Conservation (phyloP, 106 monocot species). For the Allium sativum region DNA sequence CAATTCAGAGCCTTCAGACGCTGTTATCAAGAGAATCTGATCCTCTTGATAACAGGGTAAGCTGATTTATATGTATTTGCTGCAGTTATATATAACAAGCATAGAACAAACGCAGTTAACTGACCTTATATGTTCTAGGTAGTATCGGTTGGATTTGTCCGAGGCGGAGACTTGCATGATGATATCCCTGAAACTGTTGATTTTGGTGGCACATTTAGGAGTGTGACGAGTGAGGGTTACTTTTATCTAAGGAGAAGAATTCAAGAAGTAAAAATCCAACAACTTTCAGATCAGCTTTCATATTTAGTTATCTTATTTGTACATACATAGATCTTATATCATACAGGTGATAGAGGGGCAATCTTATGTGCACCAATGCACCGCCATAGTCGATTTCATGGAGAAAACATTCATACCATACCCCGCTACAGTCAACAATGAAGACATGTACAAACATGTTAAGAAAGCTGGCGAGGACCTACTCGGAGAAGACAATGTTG, state of each 20-base stretch:
- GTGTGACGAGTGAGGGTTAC: conserved; percentile 43
- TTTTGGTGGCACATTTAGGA: conserved; percentile 72
- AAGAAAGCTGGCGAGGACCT: conserved; percentile 32
- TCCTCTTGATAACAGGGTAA: conserved; percentile 36
- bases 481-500: conserved; percentile 30
- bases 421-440: conserved; percentile 25
- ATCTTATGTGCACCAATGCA: conserved; percentile 34
- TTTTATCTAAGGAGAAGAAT: conserved; percentile 36
- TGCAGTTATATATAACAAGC: neutral
- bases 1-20: conserved; percentile 29
- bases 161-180: conserved; percentile 48
- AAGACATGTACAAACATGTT: conserved; percentile 33
- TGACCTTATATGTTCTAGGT: conserved; percentile 25
- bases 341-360: conserved; percentile 45
- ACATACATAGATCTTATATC: neutral
- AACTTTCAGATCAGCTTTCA: neutral
- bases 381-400: conserved; percentile 32
- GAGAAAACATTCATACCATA: conserved; percentile 7
- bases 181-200: conserved; percentile 49
- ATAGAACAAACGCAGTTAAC: neutral
- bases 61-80: conserved; percentile 2
- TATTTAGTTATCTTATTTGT: neutral
- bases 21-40: conserved; percentile 41
- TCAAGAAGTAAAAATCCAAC: conserved; percentile 37
- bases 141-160: conserved; percentile 43